Percentiles rank a stretch among this genome's conserved stretches.
Conservation (phyloP, 192 early-diverging fungal species). For the Entomortierella parvispora region DNA sequence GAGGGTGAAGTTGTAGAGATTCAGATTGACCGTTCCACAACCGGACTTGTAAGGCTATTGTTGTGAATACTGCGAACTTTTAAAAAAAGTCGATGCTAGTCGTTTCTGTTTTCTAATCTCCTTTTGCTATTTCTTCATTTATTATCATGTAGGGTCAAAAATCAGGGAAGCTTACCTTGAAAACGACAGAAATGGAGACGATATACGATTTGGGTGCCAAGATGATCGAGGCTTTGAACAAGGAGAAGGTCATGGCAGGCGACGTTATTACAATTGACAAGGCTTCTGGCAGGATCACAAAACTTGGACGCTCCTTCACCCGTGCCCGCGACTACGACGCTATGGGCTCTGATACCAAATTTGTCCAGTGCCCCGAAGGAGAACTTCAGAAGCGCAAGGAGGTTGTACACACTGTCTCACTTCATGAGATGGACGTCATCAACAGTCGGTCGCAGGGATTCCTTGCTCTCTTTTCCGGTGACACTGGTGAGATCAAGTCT, state of each 20-base stretch:
- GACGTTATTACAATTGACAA: conserved; percentile 99
- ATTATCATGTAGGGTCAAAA: conserved; percentile 75
- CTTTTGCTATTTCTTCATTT: neutral
- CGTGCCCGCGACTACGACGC: conserved; percentile 98
- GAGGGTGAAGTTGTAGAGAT: conserved; percentile 99
- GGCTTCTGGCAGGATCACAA: conserved; percentile 94
- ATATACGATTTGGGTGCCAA: conserved; percentile 99
- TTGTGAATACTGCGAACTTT: too few relatives aligned
- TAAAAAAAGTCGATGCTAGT: too few relatives aligned
- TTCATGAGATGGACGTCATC: conserved; percentile 99
- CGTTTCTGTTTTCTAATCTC: too few relatives aligned
- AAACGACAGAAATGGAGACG: conserved; percentile 99
- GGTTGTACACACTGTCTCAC: conserved; percentile 96
- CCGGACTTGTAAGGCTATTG: conserved; percentile 74
- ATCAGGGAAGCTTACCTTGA: conserved; percentile 96
- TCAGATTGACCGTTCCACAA: conserved; percentile 93
- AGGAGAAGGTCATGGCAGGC: conserved; percentile 97
- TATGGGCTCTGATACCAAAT: conserved; percentile 95
- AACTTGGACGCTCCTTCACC: conserved; percentile 95
- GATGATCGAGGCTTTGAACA: conserved; percentile 97
- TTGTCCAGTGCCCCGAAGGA: conserved; percentile 99
- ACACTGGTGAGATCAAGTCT: conserved; percentile 97
- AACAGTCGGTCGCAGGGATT: conserved; percentile 98
- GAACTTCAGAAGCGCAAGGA: conserved; percentile 98
- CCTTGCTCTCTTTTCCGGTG: conserved; percentile 95